Conservation (phyloP, 169 alveolate genomes). For the Eimeria maxima region DNA sequence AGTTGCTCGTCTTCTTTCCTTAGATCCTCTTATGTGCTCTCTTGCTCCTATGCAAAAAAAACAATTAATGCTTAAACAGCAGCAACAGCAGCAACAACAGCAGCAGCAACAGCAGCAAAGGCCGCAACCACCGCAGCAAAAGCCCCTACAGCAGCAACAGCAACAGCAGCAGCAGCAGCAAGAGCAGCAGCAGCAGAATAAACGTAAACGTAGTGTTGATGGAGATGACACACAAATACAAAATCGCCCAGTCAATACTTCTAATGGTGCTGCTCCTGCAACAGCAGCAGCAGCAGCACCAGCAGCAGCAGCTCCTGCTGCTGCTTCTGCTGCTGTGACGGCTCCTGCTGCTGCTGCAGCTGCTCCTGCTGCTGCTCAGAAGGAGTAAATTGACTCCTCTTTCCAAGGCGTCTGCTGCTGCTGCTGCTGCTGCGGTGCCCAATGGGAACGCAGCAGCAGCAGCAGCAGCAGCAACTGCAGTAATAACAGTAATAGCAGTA, state of each 20-base stretch:
- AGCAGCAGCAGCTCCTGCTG: no score
- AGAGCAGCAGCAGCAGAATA: no score
- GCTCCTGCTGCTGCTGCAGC: no score
- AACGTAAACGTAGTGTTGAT: not conserved
- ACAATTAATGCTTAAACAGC: not conserved
- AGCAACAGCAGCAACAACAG: constrained; percentile 18
- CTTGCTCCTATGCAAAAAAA: not conserved
- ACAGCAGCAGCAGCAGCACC: no score
- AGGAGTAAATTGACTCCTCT: no score
- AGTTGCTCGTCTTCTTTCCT: not conserved
- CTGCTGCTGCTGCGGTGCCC: not conserved
- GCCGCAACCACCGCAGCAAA: not conserved
- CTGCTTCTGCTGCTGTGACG: no score
- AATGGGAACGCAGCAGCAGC: not conserved
- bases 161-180: not conserved
- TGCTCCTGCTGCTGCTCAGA: no score
- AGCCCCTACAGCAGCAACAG: not conserved
- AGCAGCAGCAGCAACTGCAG: not conserved
- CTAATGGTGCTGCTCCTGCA: no score
- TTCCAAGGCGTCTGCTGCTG: no score
- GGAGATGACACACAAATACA: not conserved
- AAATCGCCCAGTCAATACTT: not conserved
- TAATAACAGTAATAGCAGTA: not conserved
- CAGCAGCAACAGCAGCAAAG: not conserved
- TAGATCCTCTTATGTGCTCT: not conserved